Evolutionary conservation across 2,329 filamentous ascomycete genomes (phyloP), one percentile per base, ranked within the genome.

Genomic region (Hymenoscyphus repandus): DNA sequence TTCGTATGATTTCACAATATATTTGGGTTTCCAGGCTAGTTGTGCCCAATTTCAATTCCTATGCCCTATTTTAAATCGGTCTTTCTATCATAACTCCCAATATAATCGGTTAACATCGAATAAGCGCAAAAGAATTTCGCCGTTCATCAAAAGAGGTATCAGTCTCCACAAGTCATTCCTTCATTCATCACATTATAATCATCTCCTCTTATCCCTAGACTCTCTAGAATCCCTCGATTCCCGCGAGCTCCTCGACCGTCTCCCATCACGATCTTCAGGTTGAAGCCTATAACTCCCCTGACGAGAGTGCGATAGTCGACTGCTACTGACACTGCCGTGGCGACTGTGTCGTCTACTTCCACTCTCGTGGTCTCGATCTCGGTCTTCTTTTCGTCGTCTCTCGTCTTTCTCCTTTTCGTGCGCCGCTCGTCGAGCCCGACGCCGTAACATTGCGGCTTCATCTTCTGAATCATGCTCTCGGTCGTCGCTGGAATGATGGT

Each of bases 181-280:
- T 9, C 20, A 36, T 12, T 45, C 30, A 45, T 36, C 15, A 15
- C 17, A 37, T 22, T 32, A 38, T 34, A 13, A 47, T 31, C 32
- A 36, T 47, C 45, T 47, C 27, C 13, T 34, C 32, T 46, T 47
- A 22, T 47, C 45, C 13, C 45, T 39, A 18, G 34, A 40, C 15
- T 47, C 45, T 10, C 33, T 40, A 13, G 45, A 47, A 11, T 47
- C 45, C n/a, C 36, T 47, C 9, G 38, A 42, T 11, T 42, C 39
- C 39, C 46, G n/a, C 18, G 46, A 49, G 27, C 30, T 42, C 11
- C 38, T 49, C n/a, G 46, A 49, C 12, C 46, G 34, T 3, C 38
- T 6, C 15, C 46, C 38, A 17, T 47, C 45, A 6, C 34, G 45
- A 20, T 49, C 38, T 18, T 49, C 46, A 13, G 46, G 31, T 20